Percentiles rank a stretch among this genome's conserved stretches.
Conservation (phyloP, 1,284 basidiomycete genomes). For the Rhizoctonia solani region DNA sequence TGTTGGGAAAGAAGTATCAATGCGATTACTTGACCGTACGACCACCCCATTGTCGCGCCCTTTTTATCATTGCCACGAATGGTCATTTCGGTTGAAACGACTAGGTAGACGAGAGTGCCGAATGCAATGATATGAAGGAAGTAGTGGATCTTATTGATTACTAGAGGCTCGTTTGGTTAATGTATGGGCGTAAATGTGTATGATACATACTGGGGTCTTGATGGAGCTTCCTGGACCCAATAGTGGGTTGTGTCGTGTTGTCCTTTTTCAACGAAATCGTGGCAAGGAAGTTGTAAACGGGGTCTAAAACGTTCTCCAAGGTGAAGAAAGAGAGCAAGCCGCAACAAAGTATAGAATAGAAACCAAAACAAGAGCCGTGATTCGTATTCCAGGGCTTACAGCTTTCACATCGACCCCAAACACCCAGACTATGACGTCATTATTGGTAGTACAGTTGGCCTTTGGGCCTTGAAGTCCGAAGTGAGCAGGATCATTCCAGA, state of each 20-base stretch:
- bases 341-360: not conserved
- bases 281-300: not conserved
- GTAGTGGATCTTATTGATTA: not conserved
- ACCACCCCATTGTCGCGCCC: not conserved
- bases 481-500: slow-evolving; percentile 14
- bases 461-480: not conserved
- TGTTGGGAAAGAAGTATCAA: slow-evolving; percentile 20
- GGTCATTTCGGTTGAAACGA: not conserved
- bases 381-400: slow-evolving; percentile 1
- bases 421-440: not conserved
- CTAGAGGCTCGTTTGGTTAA: not conserved
- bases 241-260: too few relatives aligned
- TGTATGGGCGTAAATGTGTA: too few relatives aligned
- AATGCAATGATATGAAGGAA: not conserved
- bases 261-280: too few relatives aligned
- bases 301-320: not conserved
- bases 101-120: slow-evolving; percentile 10
- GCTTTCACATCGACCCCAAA: slow-evolving; percentile 6
- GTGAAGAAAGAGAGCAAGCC: not conserved
- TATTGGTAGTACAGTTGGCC: not conserved
- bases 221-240: too few relatives aligned
- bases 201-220: too few relatives aligned
- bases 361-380: not conserved
- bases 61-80: not conserved
- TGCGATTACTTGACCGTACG: slow-evolving; percentile 23